Conservation (phyloP, 2,329 filamentous ascomycete species). For the Neoscytalidium dimidiatum region DNA sequence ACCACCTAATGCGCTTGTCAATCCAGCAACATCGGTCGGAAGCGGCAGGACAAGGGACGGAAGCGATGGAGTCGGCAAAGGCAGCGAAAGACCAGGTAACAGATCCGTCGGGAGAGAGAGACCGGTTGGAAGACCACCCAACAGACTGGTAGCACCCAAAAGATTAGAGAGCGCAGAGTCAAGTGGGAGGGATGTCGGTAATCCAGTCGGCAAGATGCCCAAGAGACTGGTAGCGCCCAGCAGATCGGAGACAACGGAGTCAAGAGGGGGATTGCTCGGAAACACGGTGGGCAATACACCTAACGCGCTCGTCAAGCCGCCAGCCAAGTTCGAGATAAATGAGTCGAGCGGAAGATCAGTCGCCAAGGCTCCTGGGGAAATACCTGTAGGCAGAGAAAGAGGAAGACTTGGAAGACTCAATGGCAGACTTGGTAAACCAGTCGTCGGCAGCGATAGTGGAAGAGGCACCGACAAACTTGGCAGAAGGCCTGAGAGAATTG, state of each 20-base stretch:
- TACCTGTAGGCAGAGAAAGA: background rate
- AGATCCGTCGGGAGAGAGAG: background rate
- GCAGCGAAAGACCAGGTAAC: background rate
- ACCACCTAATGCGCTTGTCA: background rate
- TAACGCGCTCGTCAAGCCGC: background rate
- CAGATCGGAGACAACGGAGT: background rate
- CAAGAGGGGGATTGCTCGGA: background rate
- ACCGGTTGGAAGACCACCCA: background rate
- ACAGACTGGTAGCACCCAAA: background rate
- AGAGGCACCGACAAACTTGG: background rate
- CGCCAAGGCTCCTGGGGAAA: background rate
- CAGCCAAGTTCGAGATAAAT: background rate
- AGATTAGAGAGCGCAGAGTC: background rate
- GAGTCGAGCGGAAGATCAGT: background rate
- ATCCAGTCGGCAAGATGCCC: background rate
- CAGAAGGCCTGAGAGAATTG: no score
- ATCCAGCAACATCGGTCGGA: background rate
- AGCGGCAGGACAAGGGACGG: background rate
- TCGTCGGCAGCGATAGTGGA: background rate
- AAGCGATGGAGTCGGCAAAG: background rate
- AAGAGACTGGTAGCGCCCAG: background rate
- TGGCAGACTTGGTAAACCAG: background rate
- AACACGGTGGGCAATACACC: background rate
- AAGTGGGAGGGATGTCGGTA: background rate
- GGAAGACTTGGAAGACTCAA: background rate